phyloP scores from a whole-genome alignment of 2,329 filamentous ascomycete genomes.

The Gaeumannomyces sp. region DNA sequence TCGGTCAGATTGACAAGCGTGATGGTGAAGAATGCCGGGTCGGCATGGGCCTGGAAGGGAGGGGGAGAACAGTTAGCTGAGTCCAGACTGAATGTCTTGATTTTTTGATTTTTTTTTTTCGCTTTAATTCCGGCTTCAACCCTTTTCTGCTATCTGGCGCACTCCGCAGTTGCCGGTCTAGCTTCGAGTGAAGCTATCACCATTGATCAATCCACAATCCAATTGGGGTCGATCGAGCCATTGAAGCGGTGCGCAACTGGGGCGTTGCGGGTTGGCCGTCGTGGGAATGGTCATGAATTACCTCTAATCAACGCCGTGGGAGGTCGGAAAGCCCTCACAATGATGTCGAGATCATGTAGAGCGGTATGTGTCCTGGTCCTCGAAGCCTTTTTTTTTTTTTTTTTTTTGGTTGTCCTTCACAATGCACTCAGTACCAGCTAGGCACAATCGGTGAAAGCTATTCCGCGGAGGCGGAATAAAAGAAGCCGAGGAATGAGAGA shows the following conservation, averaged over 20 bases:
- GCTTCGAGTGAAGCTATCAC: too few species aligned
- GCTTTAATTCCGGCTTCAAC: conserved; percentile 19
- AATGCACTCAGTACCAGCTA: conserved; percentile 9
- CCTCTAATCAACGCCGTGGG: conserved; percentile 20
- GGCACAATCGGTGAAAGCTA: conserved; percentile 4
- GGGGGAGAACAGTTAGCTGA: conserved; percentile 18
- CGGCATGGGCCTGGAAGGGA: conserved; percentile 38
- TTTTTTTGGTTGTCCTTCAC: conserved; percentile 2
- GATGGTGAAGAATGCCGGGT: conserved; percentile 25
- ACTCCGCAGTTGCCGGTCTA: too few species aligned
- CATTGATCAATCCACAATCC: too few species aligned
- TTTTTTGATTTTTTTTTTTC: conserved; percentile 13
- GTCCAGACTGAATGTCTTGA: neutral
- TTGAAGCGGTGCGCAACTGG: too few species aligned
- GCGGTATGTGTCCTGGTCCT: conserved; percentile 9
- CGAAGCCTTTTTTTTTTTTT: conserved; percentile 11
- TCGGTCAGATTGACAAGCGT: conserved; percentile 34
- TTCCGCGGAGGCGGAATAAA: neutral
- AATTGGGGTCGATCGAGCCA: too few species aligned
- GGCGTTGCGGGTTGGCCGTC: too few species aligned
- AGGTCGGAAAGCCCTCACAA: conserved; percentile 14
- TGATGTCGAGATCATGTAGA: conserved; percentile 19
- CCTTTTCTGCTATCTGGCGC: neutral
- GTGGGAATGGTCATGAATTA: conserved; percentile 4
- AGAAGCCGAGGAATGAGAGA: conserved; percentile 2